A percentile compares a stretch with the other conserved stretches of the same genome.
Evolutionary conservation across 2,329 filamentous ascomycete genomes (phyloP).

Genomic region (Alternaria metachromatica): DNA sequence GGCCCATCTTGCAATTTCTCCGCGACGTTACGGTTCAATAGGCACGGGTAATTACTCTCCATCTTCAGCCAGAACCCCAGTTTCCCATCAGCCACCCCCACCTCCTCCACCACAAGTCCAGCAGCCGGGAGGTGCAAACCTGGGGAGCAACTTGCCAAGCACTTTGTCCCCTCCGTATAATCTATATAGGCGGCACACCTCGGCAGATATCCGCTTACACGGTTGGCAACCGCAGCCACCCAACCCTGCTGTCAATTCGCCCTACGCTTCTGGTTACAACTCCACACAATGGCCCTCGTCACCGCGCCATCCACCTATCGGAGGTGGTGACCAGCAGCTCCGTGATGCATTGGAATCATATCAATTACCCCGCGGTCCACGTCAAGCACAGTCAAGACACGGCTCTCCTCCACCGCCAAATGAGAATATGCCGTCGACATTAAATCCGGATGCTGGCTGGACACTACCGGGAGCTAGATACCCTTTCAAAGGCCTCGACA

Average conservation of each 20-base stretch:
- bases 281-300: conserved; percentile 72
- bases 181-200: conserved; percentile 85
- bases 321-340: conserved; percentile 71
- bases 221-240: conserved; percentile 67
- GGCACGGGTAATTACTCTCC: conserved; percentile 72
- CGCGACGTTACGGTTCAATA: conserved; percentile 87
- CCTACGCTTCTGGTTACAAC: conserved; percentile 69
- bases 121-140: conserved; percentile 64
- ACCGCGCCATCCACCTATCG: conserved; percentile 58
- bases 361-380: conserved; percentile 63
- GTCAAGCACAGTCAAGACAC: conserved; percentile 59
- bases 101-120: conserved; percentile 71
- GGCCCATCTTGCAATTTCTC: conserved; percentile 78
- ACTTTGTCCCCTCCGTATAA: conserved; percentile 66
- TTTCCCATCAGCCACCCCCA: conserved; percentile 64
- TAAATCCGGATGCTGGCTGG: conserved; percentile 64
- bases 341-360: conserved; percentile 73
- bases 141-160: conserved; percentile 42
- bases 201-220: conserved; percentile 84
- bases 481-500: conserved; percentile 58
- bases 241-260: conserved; percentile 62
- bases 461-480: conserved; percentile 59
- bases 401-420: conserved; percentile 60
- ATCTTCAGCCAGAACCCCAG: conserved; percentile 75
- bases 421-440: conserved; percentile 57